A percentile compares a stretch with the other conserved stretches of the same genome.
These are phyloP conservation scores for Microdochium nivale DNA, from an alignment of 2,329 filamentous ascomycete species.

Conservation along the genomic window DNA sequence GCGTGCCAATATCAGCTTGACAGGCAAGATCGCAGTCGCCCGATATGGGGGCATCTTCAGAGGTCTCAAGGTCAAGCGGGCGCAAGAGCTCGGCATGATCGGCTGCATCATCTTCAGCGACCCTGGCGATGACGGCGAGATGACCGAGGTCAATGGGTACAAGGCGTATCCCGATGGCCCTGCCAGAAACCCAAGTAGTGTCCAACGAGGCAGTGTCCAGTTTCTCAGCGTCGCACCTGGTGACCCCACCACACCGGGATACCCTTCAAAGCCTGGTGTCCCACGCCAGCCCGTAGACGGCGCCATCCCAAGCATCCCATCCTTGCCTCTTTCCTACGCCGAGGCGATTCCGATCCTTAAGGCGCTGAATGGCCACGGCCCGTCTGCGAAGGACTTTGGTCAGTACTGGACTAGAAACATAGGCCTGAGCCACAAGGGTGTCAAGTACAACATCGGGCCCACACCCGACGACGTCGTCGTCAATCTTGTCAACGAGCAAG, in stretches of 20 bases:
- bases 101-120: constrained; percentile 82
- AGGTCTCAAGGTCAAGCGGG: constrained; percentile 85
- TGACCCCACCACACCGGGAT: constrained; percentile 87
- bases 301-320: constrained; percentile 77
- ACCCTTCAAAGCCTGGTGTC: constrained; percentile 83
- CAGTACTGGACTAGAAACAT: constrained; percentile 61
- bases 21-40: constrained; percentile 79
- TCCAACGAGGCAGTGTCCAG: constrained; percentile 81
- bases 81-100: constrained; percentile 82
- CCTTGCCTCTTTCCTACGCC: constrained; percentile 78
- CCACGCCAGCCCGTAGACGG: constrained; percentile 63
- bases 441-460: constrained; percentile 79
- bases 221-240: constrained; percentile 64
- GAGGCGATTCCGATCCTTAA: constrained; percentile 85
- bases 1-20: constrained; percentile 62
- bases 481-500: constrained; percentile 70
- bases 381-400: constrained; percentile 65
- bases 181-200: constrained; percentile 77
- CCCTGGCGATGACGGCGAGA: constrained; percentile 77
- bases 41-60: constrained; percentile 84
- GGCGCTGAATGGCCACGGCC: constrained; percentile 82
- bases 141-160: constrained; percentile 75
- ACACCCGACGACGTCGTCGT: constrained; percentile 63
- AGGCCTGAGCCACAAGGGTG: constrained; percentile 70
- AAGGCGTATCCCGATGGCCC: constrained; percentile 77